Evolutionary conservation across 176 grass and related monocot genomes (phyloP).

Genomic region (Calamus simplicifolius): DNA sequence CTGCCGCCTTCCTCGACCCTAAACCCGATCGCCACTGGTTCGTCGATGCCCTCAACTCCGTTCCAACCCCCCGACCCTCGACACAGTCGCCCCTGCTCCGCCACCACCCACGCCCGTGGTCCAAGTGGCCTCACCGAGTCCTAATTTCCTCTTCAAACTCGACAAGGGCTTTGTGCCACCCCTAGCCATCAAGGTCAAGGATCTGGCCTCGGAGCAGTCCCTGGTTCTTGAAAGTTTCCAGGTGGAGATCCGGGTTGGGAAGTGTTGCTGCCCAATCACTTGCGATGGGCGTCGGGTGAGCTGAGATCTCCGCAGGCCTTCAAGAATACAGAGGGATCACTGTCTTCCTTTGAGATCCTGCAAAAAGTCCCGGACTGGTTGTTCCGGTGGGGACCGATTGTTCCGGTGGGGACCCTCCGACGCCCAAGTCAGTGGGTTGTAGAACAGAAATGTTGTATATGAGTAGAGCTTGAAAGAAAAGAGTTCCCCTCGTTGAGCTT

Average conservation of each 20-base stretch:
- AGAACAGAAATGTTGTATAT: too few species aligned
- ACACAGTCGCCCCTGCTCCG: constrained; percentile 16
- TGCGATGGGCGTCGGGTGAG: too few species aligned
- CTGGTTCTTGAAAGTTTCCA: constrained; percentile 27
- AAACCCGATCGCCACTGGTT: constrained; percentile 70
- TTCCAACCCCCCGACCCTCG: constrained; percentile 10
- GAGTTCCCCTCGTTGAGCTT: too few species aligned
- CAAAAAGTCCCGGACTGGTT: too few species aligned
- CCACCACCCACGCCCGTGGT: background rate
- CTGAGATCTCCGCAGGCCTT: too few species aligned
- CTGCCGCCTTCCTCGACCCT: constrained; percentile 34
- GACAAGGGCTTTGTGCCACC: constrained; percentile 73
- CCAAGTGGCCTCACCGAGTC: constrained; percentile 12
- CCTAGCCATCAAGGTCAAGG: constrained; percentile 65
- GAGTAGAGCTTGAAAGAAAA: too few species aligned
- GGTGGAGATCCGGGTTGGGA: constrained; percentile 42
- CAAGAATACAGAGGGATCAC: too few species aligned
- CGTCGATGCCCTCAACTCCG: constrained; percentile 64
- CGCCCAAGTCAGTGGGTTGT: too few species aligned
- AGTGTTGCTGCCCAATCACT: too few species aligned
- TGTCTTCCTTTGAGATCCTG: too few species aligned
- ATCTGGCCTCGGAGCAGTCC: constrained; percentile 31
- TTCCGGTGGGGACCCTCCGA: too few species aligned
- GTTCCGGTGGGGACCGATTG: too few species aligned
- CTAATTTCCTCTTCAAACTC: constrained; percentile 71